Base-by-base conservation (phyloP, 1,284 basidiomycete genomes). In the Anthracocystis walkeri region DNA sequence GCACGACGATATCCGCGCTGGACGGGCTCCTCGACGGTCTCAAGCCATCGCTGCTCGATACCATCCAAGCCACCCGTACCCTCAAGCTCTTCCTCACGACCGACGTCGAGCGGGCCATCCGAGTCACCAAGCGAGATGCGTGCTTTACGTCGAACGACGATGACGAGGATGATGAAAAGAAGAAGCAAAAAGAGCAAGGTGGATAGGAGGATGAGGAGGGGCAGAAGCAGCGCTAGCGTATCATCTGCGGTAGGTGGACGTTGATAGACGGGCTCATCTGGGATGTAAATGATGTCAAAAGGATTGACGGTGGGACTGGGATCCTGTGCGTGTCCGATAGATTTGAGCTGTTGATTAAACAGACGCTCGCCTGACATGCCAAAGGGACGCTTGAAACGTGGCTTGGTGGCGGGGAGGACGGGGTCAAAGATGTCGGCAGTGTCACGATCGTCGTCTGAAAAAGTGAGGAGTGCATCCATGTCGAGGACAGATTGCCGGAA, bases 81-180 rank as follows among this genome's bases (percentile, higher is more conserved):
- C 58, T 95, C 92, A 14, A 85, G 79, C 58, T 84, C 75, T 66
- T 86, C 85, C 77, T 96, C 93, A 58, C 93, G 89, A 79, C 91
- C 92, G 87, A 99, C 91, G 87, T 99, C 95, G 56, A 96, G 88
- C 2, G 97, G 97, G 31, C 96, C 95, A 81, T 95, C 94, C 73
- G 89, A 89, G 87, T 98, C 96, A 53, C 90, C 89, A 51, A 97
- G 89, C 75, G 91, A 84, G 64, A 81, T 79, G 3, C 78, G 64
- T 11, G 78, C 75, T 40, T 70, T 61, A 31, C 77, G 53, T 29
- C 77, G 76, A 14, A 81, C 78, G 49, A 83, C 41, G 27, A 84
- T 73, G 57, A 82, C 77, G 35, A 85, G 71, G 70, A 83, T 70
- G 59, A 77, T 75, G 54, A 84, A 79, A 50, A 81, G 63, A 4